Conservation (phyloP, 1,139 yeast species). For the Arxiozyma bovina region DNA sequence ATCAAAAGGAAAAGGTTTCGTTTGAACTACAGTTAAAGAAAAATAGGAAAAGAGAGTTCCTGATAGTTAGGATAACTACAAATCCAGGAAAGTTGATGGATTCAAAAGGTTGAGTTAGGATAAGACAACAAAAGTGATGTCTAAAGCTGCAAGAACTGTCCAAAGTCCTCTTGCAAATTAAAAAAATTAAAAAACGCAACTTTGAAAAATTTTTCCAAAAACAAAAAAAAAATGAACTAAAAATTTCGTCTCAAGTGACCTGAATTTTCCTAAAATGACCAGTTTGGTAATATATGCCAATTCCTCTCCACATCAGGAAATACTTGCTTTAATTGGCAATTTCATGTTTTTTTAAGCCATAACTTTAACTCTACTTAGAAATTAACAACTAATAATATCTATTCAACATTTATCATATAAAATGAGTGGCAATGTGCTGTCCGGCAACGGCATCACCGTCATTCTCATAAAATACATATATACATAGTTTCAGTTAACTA, state of each 20-base stretch:
- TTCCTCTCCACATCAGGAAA: not conserved
- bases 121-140: not conserved
- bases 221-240: no score
- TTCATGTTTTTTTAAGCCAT: not conserved
- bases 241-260: not conserved
- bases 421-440: slow-evolving; percentile 1
- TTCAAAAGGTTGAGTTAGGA: no score
- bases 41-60: no score
- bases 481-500: not conserved
- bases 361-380: not conserved
- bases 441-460: slow-evolving; percentile 4
- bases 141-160: not conserved
- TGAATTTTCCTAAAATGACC: not conserved
- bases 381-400: no score
- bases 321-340: not conserved
- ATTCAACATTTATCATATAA: not conserved
- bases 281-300: not conserved
- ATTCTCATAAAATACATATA: not conserved
- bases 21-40: no score
- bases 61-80: no score
- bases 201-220: not conserved
- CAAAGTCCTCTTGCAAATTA: not conserved
- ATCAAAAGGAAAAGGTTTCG: not conserved
- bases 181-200: not conserved
- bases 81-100: no score